A percentile compares a stretch with the other conserved stretches of the same genome.
phyloP scores from a whole-genome alignment of 2,329 filamentous ascomycete genomes.

The Fusarium chaquense region DNA sequence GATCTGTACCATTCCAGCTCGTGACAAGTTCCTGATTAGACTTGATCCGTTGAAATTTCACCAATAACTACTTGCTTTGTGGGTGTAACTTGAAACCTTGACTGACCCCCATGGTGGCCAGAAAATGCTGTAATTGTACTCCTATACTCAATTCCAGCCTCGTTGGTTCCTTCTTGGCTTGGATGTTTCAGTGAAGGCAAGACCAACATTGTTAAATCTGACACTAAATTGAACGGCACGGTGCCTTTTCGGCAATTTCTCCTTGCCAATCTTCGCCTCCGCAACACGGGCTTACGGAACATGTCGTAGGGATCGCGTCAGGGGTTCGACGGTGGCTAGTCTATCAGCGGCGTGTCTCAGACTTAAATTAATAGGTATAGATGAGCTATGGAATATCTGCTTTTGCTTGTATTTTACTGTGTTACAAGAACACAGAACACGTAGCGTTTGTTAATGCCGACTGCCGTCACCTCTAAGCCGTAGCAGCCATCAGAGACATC shows the following conservation, averaged over 20 bases:
- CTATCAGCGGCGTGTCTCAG: not conserved
- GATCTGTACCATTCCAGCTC: not conserved
- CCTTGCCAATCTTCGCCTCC: not conserved
- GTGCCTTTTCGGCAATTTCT: not conserved
- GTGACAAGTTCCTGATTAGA: not conserved
- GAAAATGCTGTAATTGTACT: accelerated
- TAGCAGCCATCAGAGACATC: too few species aligned
- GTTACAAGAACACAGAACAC: too few species aligned
- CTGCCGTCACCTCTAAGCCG: too few species aligned
- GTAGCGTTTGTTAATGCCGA: too few species aligned
- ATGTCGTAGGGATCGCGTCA: not conserved
- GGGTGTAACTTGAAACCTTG: not conserved
- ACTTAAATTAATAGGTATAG: too few species aligned
- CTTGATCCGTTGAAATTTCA: not conserved
- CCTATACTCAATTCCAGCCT: not conserved
- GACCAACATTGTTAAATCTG: too few species aligned
- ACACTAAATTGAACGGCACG: not conserved
- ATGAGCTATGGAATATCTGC: too few species aligned
- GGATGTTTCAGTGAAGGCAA: accelerated
- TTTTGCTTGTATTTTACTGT: too few species aligned
- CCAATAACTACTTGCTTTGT: not conserved
- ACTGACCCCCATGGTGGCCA: not conserved
- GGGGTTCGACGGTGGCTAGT: not conserved
- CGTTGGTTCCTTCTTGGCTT: not conserved
- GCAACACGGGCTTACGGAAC: not conserved